Percentiles rank a stretch among this genome's conserved stretches.
These are phyloP conservation scores for Yamadazyma diddensiae DNA, from an alignment of 1,139 yeast species.

Conservation along the genomic window DNA sequence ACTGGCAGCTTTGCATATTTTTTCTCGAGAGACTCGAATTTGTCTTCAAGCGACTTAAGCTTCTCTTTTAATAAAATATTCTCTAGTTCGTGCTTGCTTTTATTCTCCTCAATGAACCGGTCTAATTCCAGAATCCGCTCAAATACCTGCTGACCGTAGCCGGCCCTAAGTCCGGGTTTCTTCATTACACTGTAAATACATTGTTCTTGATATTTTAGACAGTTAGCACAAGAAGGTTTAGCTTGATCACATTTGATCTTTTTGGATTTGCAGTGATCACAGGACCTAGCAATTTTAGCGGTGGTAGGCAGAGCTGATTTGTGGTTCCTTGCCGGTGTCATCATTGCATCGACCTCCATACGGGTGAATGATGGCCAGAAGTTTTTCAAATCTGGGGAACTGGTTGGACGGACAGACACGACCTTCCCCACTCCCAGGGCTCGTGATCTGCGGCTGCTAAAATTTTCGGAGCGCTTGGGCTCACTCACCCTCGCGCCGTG, in stretches of 20 bases:
- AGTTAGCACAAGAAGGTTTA: slow-evolving; percentile 31
- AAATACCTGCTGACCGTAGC: slow-evolving; percentile 27
- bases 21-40: slow-evolving; percentile 8
- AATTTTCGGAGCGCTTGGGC: no score
- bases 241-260: slow-evolving; percentile 34
- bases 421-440: background rate
- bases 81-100: slow-evolving; percentile 9
- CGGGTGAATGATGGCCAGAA: slow-evolving; percentile 3
- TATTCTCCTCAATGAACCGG: slow-evolving; percentile 9
- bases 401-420: background rate
- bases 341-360: background rate
- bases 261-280: slow-evolving; percentile 34
- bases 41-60: slow-evolving; percentile 10
- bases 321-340: background rate
- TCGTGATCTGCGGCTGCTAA: no score
- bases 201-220: slow-evolving; percentile 21
- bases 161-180: slow-evolving; percentile 28
- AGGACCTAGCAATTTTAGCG: slow-evolving; percentile 21
- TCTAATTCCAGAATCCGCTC: slow-evolving; percentile 17
- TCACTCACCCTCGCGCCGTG: no score
- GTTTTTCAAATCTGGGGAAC: slow-evolving; percentile 1
- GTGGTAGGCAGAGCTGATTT: background rate
- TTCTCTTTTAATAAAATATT: slow-evolving; percentile 8
- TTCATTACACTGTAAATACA: slow-evolving; percentile 30
- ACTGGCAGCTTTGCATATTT: background rate